phyloP scores from a whole-genome alignment of 2,329 filamentous ascomycete species.

The Cadophora gregata region DNA sequence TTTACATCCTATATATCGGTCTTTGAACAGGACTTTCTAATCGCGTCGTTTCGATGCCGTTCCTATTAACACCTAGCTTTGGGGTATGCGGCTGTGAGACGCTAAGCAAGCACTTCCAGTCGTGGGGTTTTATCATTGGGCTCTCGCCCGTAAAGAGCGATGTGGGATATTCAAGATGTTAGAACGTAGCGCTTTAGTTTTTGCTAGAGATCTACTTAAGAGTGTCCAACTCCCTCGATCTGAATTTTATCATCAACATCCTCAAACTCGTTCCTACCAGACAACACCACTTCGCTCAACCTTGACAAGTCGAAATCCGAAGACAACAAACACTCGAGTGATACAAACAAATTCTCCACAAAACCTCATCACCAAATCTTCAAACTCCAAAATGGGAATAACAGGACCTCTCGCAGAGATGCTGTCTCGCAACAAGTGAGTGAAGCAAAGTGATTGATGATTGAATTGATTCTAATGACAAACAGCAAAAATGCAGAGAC shows the following conservation, averaged over 20 bases:
- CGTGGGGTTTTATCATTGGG: conserved; percentile 3
- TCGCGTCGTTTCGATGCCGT: conserved; percentile 1
- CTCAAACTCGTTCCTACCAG: conserved; percentile 9
- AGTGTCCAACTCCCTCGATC: neutral
- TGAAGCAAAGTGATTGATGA: conserved; percentile 2
- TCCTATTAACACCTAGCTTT: no score
- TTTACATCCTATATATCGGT: neutral
- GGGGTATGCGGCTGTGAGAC: neutral
- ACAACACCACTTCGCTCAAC: neutral
- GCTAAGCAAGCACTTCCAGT: conserved; percentile 15
- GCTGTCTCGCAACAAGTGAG: conserved; percentile 34
- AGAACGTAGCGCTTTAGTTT: neutral
- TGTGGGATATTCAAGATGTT: neutral
- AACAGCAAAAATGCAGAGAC: conserved; percentile 27
- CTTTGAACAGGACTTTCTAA: conserved; percentile 3
- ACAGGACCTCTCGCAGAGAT: conserved; percentile 33
- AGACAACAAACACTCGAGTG: neutral
- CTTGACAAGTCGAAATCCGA: neutral
- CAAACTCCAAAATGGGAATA: conserved; percentile 27
- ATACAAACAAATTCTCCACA: neutral
- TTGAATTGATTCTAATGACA: conserved; percentile 8
- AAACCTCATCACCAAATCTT: neutral
- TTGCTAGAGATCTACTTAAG: conserved; percentile 12
- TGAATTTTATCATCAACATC: conserved; percentile 14
- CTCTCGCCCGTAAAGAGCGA: neutral